Percentiles rank a stretch among this genome's conserved stretches.
phyloP scores from a whole-genome alignment of 202 grass and related monocot species.

The Bolboschoenoplectus hybrid region DNA sequence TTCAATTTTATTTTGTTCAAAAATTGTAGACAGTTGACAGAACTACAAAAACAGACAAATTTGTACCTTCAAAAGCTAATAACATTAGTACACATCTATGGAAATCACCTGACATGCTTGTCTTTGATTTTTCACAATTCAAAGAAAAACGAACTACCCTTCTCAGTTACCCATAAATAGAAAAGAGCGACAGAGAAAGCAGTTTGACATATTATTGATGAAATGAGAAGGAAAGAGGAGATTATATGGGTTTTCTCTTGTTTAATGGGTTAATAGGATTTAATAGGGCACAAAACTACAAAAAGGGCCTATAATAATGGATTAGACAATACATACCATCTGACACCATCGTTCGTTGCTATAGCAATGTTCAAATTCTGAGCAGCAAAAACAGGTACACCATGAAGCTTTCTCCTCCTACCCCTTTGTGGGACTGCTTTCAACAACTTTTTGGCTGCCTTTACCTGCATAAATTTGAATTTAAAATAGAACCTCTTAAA shows the following conservation, averaged over 20 bases:
- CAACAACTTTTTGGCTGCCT: slow-evolving; percentile 79
- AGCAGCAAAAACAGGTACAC: slow-evolving; percentile 88
- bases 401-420: slow-evolving; percentile 68
- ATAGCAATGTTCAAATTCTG: slow-evolving; percentile 97
- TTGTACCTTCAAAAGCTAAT: neutral
- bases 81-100: neutral
- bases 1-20: slow-evolving; percentile 33
- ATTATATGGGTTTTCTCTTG: neutral
- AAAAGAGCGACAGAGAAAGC: neutral
- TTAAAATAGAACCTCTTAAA: slow-evolving; percentile 13
- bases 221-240: neutral
- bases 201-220: neutral
- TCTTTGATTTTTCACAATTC: neutral
- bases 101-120: slow-evolving; percentile 8
- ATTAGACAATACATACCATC: slow-evolving; percentile 61
- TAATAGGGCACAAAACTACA: slow-evolving; percentile 1
- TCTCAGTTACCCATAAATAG: neutral
- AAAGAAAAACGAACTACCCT: slow-evolving; percentile 19
- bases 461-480: slow-evolving; percentile 56
- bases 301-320: neutral
- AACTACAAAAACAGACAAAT: neutral
- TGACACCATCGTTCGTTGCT: slow-evolving; percentile 90
- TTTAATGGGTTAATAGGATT: neutral
- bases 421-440: slow-evolving; percentile 65
- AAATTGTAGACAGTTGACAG: neutral